A percentile compares a stretch with the other conserved stretches of the same genome.
These are phyloP conservation scores for Pseudogymnoascus sp. DNA, from an alignment of 2,329 filamentous ascomycete genomes.

Conservation along the genomic window DNA sequence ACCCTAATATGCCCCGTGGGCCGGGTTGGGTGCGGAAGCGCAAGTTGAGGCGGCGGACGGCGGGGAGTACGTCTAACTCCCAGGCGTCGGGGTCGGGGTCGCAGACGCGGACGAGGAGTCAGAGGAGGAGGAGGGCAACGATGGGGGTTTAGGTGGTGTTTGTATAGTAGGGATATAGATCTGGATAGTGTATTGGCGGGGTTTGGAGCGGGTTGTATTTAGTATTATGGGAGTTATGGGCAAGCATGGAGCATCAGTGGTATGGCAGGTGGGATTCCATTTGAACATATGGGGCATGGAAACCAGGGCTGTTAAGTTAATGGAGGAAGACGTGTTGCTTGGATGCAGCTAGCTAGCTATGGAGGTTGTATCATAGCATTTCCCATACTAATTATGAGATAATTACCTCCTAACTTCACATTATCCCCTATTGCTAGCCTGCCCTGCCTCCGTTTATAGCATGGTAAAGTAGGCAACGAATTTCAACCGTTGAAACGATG, in stretches of 20 bases:
- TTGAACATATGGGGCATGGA: not conserved
- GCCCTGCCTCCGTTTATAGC: not conserved
- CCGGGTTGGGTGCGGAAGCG: slow-evolving; percentile 14
- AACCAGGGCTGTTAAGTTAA: not conserved
- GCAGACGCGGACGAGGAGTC: slow-evolving; percentile 18
- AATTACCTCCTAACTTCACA: not conserved
- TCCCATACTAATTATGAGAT: not conserved
- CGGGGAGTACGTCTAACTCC: slow-evolving; percentile 19
- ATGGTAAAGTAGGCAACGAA: not conserved
- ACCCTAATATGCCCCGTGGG: not conserved
- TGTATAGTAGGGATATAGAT: not conserved
- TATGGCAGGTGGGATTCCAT: not conserved
- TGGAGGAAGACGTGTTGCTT: not conserved
- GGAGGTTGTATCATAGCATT: not conserved
- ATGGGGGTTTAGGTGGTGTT: slow-evolving; percentile 31
- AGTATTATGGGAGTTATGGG: not conserved
- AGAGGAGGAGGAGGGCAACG: slow-evolving; percentile 14
- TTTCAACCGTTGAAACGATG: not conserved
- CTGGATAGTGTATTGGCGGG: not conserved
- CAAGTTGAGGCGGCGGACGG: slow-evolving; percentile 17
- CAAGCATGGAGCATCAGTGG: not conserved
- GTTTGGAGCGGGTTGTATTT: not conserved
- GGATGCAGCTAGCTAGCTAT: not conserved
- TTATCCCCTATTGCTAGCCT: not conserved
- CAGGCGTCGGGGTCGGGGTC: slow-evolving; percentile 30